These are phyloP conservation scores for Fusarium multiceps DNA, from an alignment of 2,329 filamentous ascomycete species.

Conservation along the genomic window DNA sequence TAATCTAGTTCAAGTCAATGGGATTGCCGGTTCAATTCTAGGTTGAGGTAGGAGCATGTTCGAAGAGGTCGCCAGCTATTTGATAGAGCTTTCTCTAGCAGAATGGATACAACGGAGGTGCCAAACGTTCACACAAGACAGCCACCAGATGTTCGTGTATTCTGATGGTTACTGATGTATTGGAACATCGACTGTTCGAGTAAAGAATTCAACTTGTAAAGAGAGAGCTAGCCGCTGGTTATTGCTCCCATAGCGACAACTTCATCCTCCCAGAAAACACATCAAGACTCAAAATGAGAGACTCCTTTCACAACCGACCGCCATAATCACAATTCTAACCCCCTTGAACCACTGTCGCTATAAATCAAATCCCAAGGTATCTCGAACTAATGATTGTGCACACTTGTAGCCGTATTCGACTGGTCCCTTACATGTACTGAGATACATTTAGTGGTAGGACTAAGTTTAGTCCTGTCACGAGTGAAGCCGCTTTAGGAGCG, in stretches of 20 bases:
- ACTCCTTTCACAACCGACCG: constrained; percentile 5
- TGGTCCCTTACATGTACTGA: constrained; percentile 35
- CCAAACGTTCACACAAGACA: background rate
- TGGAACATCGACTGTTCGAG: too few species aligned
- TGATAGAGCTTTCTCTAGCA: background rate
- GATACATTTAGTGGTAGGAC: constrained; percentile 34
- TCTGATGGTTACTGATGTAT: background rate
- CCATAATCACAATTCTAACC: constrained; percentile 3
- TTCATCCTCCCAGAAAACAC: background rate
- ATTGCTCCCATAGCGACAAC: constrained; percentile 2
- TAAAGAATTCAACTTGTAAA: background rate
- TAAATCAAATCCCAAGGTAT: constrained; percentile 31
- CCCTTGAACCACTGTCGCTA: background rate
- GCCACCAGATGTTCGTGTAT: background rate
- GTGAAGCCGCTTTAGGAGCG: constrained; percentile 13
- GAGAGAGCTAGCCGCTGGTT: constrained; percentile 7
- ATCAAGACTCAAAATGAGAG: constrained; percentile 18
- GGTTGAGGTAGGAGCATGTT: background rate
- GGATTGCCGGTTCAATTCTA: too few species aligned
- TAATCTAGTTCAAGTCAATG: too few species aligned
- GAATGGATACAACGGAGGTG: background rate
- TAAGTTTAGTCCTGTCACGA: background rate
- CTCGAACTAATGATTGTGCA: constrained; percentile 26
- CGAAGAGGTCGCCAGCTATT: background rate
- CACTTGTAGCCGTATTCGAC: constrained; percentile 28